Base-by-base conservation (phyloP, 805 yeast genomes). In the Lachancea sp. region DNA sequence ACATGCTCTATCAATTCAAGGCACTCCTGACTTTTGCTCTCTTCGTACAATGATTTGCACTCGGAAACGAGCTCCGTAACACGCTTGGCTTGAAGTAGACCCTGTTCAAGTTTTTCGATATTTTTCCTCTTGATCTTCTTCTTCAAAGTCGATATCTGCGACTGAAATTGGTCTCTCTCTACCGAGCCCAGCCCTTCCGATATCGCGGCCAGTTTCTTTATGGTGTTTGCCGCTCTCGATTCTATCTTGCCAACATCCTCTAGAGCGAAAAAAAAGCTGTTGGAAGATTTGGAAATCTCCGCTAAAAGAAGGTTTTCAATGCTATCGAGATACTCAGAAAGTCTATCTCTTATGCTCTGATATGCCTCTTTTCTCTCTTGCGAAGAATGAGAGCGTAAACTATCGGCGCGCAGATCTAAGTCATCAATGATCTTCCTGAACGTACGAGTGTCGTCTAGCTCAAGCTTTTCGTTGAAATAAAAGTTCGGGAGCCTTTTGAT, bases 371-470 rank as follows among this genome's bases (percentile, higher is more conserved):
- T 66, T 36, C 72, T 71, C 11, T 55, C 45, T 41, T 62, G 17
- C 52, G 60, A 45, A 49, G 56, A 66, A 36, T 60, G 64, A 5
- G 53, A 55, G 26, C 55, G 59, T 36, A 62, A 56, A 30, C 59
- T 65, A 9, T 64, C 62, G 6, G 62, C 52, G 12, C 54, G 45
- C 17, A 78, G 67, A 16, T 75, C 74, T 2, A 78, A 67, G 34
- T 75, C 76, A 36, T 81, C 88, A 12, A 85, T 73, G 2, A 90
- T 95, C 47, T 76, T 70, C 45, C 81, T 79, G 62, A 91, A 91
- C 1, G 82, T 73, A 46, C 96, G 73, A 6, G 96, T 96, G 59
- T 93, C 88, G 55, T 93, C 97, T 33, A 93, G 70, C 51, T 86
- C 73, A 65, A 93, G 93, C 34, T 79, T 75, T 7, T 75, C 69